These are phyloP conservation scores for Luzula sylvatica DNA, from an alignment of 176 grass and related monocot genomes.

Conservation along the genomic window DNA sequence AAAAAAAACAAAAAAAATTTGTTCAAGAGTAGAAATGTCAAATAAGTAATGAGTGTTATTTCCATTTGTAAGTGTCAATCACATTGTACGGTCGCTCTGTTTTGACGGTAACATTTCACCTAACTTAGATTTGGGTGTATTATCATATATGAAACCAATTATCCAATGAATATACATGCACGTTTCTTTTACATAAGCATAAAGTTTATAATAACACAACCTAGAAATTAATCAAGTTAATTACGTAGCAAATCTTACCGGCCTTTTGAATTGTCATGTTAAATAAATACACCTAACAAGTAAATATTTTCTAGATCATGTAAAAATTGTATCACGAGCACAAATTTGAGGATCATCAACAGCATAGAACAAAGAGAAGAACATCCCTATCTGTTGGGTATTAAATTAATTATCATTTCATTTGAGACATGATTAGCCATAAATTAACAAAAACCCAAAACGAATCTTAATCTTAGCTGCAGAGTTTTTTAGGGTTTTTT, in stretches of 20 bases:
- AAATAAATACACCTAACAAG: too few species aligned
- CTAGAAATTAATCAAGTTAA: neutral
- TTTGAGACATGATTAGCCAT: neutral
- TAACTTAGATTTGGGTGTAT: neutral
- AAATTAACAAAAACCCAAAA: slow-evolving; percentile 5
- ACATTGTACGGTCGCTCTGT: slow-evolving; percentile 12
- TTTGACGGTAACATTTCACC: slow-evolving; percentile 10
- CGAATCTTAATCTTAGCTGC: slow-evolving; percentile 22
- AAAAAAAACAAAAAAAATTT: too few species aligned
- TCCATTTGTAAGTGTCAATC: neutral
- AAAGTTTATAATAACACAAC: neutral
- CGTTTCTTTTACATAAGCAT: neutral
- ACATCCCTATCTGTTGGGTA: too few species aligned
- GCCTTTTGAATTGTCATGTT: slow-evolving; percentile 9
- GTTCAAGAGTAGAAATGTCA: slow-evolving; percentile 2
- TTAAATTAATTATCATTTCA: too few species aligned
- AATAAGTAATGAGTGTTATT: neutral
- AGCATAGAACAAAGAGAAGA: too few species aligned
- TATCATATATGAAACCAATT: neutral
- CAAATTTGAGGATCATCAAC: too few species aligned
- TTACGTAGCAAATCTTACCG: slow-evolving; percentile 4
- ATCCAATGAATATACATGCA: neutral
- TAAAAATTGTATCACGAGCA: too few species aligned
- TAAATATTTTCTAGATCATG: too few species aligned
- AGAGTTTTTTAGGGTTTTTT: slow-evolving; percentile 8